Base-by-base conservation (phyloP, 139 green algal species). In the Marvania coccoides region DNA sequence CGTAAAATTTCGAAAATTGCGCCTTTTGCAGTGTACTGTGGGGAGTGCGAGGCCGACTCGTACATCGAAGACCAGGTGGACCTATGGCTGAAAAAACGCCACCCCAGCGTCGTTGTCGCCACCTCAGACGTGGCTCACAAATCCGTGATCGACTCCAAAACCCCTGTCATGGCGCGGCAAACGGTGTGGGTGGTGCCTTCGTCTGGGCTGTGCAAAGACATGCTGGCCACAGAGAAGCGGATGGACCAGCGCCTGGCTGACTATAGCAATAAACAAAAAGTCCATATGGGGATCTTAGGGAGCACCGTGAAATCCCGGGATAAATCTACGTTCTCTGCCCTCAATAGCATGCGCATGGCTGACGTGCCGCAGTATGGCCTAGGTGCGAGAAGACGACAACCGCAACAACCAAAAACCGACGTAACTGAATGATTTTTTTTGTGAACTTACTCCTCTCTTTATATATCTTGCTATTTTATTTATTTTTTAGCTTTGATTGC, bases 1-100 rank as follows among this genome's bases (percentile, higher is more conserved):
- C n/a, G n/a, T n/a, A n/a, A n/a, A n/a, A n/a, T n/a, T n/a, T n/a
- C n/a, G n/a, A n/a, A n/a, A n/a, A n/a, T n/a, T n/a, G n/a, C n/a
- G n/a, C n/a, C n/a, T n/a, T n/a, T n/a, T n/a, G 47, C 59, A 3
- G 38, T 24, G 13, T 71, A 34, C 39, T 33, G 24, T 5, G 51
- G 51, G n/a, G 19, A 60, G 26, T n/a, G 40, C 33, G 62, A 70
- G 36, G 69, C 69, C 5, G 69, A 71, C 29, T 48, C 29, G 8
- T 55, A 37, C 19, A 47, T 76, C 6, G 5, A 45, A 42, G 47
- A 39, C 40, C 5, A 58, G 34, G 38, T n/a, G 24, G 33, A 23
- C 1, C 37, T 29, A 1, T 65, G 54, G 46, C 5, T 72, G 51
- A 12, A 38, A 9, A 31, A 31, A n/a, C 34, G 56, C 6, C 33